Conservation (phyloP, 148 eudicot genomes). For the Chenopodium quinoa region DNA sequence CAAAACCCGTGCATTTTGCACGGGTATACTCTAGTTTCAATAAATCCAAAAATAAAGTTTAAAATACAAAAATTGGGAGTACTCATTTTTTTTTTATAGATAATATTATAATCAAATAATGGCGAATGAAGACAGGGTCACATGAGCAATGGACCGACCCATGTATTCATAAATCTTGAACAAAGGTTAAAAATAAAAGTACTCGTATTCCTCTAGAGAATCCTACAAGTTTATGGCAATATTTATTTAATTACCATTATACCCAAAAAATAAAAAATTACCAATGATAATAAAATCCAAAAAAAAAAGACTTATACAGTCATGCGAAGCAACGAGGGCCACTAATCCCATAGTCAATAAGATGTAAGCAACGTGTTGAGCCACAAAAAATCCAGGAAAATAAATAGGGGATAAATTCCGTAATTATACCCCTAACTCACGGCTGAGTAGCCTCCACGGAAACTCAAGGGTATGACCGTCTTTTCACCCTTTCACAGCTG, state of each 20-base stretch:
- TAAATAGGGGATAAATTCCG: not conserved
- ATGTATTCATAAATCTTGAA: no score
- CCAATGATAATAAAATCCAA: not conserved
- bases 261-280: no score
- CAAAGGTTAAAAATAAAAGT: no score
- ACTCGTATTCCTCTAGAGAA: no score
- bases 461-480: conserved; percentile 14
- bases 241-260: not conserved
- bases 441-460: conserved; percentile 24
- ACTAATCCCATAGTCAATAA: not conserved
- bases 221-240: not conserved
- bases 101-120: no score
- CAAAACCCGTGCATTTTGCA: no score
- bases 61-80: no score
- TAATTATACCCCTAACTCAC: not conserved
- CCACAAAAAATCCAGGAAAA: conserved; percentile 1
- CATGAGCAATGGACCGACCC: no score
- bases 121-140: no score
- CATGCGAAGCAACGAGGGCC: not conserved
- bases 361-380: conserved; percentile 4
- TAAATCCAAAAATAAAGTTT: no score
- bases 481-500: not conserved
- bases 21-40: no score
- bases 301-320: not conserved
- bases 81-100: no score